Evolutionary conservation across 2,329 filamentous ascomycete species (phyloP), one percentile per base, ranked within the genome.

Genomic region (Phialophora macrospora): DNA sequence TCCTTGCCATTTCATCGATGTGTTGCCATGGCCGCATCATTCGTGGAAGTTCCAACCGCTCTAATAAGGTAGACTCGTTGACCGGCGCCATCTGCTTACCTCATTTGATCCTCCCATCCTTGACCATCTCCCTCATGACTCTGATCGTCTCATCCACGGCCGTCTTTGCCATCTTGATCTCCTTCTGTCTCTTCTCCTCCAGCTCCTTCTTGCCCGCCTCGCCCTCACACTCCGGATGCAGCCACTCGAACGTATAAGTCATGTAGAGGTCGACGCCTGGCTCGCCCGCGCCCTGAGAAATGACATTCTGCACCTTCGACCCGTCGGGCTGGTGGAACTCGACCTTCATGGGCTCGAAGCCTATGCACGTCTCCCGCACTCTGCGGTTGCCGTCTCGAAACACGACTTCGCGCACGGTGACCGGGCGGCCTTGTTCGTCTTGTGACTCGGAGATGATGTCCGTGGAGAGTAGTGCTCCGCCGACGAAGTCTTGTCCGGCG

Each of bases 241-340:
- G 70, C 76, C 77, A 80, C 58, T 79, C 77, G 66, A 80, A 80
- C 2, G 75, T 73, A 70, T 79, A 80, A 1, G 78, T 80, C 73
- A 80, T 71, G 57, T 74, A 76, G n/a, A 80, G 52, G 12, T 77
- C 75, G 12, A 74, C 76, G 11, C 69, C 69, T 8, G 77, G 74
- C 6, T 74, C 76, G 9, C 69, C 70, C 0, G 69, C 68, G 2
- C 76, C 77, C 12, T 76, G 70, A 28, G 74, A 77, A 46, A 78
- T 68, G 38, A 75, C 69, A 58, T 77, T 77, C 52, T 69, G 65
- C 14, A 76, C 71, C 55, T 66, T 71, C 57, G 72, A 72, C 41
- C 71, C 70, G 56, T 72, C 61, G 8, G 60, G 52, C 63, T 73
- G 72, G 48, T 70, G 65, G 52, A 75, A 75, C 49, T 74, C 73